Conservation (phyloP, 108 stramenopile species). For the Cyclotella baltica region DNA sequence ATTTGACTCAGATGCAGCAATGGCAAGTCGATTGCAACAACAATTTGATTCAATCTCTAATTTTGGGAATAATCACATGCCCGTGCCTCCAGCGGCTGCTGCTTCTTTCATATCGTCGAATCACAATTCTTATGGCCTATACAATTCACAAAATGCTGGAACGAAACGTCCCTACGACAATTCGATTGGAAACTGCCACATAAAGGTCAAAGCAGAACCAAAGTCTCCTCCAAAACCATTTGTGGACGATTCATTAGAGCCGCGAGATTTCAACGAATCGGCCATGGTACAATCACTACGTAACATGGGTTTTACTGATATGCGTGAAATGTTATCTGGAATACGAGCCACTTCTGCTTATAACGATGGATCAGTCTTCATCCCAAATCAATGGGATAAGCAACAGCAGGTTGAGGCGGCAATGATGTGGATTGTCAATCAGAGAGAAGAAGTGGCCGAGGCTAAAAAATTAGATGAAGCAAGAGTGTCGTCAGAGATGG, state of each 20-base stretch:
- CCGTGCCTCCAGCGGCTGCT: slow-evolving; percentile 1
- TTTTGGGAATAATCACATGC: background rate
- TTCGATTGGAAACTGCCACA: background rate
- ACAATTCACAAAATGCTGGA: background rate
- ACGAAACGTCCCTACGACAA: background rate
- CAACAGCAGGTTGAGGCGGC: slow-evolving; percentile 57
- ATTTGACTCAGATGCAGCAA: slow-evolving; percentile 25
- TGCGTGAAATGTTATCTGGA: slow-evolving; percentile 51
- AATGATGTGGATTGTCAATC: slow-evolving; percentile 72
- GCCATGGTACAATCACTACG: slow-evolving; percentile 32
- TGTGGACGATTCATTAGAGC: slow-evolving; percentile 23
- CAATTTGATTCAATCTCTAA: slow-evolving; percentile 4
- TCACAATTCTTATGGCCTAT: background rate
- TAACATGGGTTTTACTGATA: slow-evolving; percentile 56
- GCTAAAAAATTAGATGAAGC: slow-evolving; percentile 65
- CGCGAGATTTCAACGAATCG: slow-evolving; percentile 46
- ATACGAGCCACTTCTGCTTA: slow-evolving; percentile 45
- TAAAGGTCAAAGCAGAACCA: slow-evolving; percentile 41
- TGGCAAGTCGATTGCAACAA: slow-evolving; percentile 25
- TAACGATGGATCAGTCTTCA: slow-evolving; percentile 3
- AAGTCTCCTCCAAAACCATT: background rate
- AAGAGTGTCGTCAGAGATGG: slow-evolving; percentile 58
- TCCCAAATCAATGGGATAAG: slow-evolving; percentile 19
- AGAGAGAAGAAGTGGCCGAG: slow-evolving; percentile 69
- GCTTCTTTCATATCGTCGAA: background rate